Conservation (phyloP, 768 basidiomycete species). For the Russula virescens region DNA sequence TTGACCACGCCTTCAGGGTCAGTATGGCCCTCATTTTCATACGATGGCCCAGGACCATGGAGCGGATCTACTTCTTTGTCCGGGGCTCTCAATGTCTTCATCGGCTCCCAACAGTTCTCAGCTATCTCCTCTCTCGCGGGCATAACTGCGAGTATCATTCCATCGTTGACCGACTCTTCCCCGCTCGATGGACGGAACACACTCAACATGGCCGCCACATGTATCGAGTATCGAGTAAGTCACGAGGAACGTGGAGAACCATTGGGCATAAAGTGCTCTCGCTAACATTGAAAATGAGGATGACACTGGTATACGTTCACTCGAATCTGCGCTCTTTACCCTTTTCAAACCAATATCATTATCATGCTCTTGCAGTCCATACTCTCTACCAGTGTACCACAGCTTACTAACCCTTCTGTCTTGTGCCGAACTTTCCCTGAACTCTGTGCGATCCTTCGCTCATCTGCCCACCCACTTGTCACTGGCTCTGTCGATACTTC, state of each 20-base stretch:
- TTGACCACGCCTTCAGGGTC: background rate
- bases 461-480: slow-evolving; percentile 34
- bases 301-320: slow-evolving; percentile 26
- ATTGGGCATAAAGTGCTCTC: slow-evolving; percentile 31
- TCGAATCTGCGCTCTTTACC: background rate
- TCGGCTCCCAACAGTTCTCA: slow-evolving; percentile 24
- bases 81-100: slow-evolving; percentile 22
- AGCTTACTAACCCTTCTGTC: slow-evolving; percentile 36
- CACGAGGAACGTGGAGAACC: slow-evolving; percentile 25
- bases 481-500: slow-evolving; percentile 51
- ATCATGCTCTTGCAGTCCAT: slow-evolving; percentile 65
- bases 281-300: slow-evolving; percentile 28
- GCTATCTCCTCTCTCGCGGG: slow-evolving; percentile 28
- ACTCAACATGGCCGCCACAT: slow-evolving; percentile 23
- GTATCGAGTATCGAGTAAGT: slow-evolving; percentile 26
- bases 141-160: slow-evolving; percentile 26
- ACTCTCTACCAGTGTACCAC: slow-evolving; percentile 49
- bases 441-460: background rate
- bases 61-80: slow-evolving; percentile 19
- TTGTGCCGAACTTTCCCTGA: background rate
- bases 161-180: slow-evolving; percentile 28
- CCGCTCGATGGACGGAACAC: slow-evolving; percentile 27
- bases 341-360: slow-evolving; percentile 23
- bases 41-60: slow-evolving; percentile 8
- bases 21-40: slow-evolving; percentile 14